Conservation (phyloP, 2,329 filamentous ascomycete species). For the Nannizzia gypsea region DNA sequence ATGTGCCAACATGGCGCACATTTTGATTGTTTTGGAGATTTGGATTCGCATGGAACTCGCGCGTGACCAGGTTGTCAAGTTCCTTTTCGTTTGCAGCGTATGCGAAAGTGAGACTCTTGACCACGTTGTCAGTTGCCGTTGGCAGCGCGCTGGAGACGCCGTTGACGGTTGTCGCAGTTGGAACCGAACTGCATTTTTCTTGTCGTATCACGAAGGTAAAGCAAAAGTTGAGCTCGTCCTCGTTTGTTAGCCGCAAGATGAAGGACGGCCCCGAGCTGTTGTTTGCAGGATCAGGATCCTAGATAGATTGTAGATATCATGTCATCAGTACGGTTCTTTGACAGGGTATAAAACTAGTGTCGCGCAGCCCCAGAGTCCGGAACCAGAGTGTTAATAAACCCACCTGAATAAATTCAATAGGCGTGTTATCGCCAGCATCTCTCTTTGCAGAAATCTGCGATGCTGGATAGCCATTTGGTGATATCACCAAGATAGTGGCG, state of each 20-base stretch:
- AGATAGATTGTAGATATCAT: slow-evolving; percentile 2
- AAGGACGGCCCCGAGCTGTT: slow-evolving; percentile 48
- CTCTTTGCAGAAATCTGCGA: slow-evolving; percentile 62
- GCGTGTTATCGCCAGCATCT: slow-evolving; percentile 58
- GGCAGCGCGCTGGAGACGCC: slow-evolving; percentile 41
- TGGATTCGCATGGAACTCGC: slow-evolving; percentile 92
- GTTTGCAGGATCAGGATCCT: slow-evolving; percentile 62
- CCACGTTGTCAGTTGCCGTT: slow-evolving; percentile 54
- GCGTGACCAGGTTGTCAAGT: slow-evolving; percentile 82
- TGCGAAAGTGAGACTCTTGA: slow-evolving; percentile 84
- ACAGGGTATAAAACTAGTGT: too few relatives aligned
- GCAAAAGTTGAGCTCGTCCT: slow-evolving; percentile 84
- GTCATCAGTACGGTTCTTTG: too few relatives aligned
- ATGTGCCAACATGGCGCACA: slow-evolving; percentile 89
- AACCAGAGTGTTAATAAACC: slow-evolving; percentile 16
- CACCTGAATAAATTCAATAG: slow-evolving; percentile 89
- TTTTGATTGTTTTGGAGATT: slow-evolving; percentile 97
- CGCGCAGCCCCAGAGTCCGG: background rate
- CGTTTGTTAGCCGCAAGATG: slow-evolving; percentile 74
- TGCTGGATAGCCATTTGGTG: slow-evolving; percentile 80
- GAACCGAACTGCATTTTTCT: slow-evolving; percentile 37
- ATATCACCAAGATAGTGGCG: slow-evolving; percentile 63
- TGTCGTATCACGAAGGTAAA: slow-evolving; percentile 76
- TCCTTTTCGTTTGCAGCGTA: slow-evolving; percentile 77
- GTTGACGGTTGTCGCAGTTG: slow-evolving; percentile 39